These are phyloP conservation scores for Globisporangium nunn DNA, from an alignment of 352 stramenopile genomes.

Conservation along the genomic window DNA sequence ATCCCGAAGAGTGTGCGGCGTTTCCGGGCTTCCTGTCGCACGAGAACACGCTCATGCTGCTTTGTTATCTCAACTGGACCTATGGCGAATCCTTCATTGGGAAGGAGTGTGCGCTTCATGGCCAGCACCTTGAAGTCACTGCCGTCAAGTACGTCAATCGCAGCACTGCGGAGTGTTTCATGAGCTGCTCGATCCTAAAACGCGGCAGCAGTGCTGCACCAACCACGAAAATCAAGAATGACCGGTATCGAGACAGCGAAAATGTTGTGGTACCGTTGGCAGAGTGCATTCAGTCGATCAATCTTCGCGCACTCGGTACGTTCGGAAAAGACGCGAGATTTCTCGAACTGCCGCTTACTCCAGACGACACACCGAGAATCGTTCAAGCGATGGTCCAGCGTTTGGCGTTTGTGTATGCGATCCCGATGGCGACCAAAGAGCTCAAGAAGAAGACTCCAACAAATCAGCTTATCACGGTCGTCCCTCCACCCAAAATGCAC, in stretches of 20 bases:
- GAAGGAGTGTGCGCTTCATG: conserved; percentile 30
- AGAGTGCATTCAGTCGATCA: conserved; percentile 53
- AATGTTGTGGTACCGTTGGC: conserved; percentile 15
- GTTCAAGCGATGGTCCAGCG: conserved; percentile 27
- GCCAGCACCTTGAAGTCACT: conserved; percentile 23
- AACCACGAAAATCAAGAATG: background rate
- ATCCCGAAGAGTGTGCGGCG: conserved; percentile 33
- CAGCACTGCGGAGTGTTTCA: conserved; percentile 33
- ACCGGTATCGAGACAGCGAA: background rate
- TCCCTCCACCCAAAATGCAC: conserved; percentile 41
- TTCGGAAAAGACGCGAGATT: conserved; percentile 16
- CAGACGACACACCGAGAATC: conserved; percentile 30
- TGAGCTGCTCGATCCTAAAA: conserved; percentile 10
- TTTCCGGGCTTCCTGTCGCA: conserved; percentile 55
- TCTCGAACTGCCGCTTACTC: conserved; percentile 25
- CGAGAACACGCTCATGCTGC: conserved; percentile 31
- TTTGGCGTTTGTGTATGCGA: conserved; percentile 24
- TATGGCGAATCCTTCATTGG: conserved; percentile 35
- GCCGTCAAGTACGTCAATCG: conserved; percentile 31
- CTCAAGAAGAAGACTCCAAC: conserved; percentile 29
- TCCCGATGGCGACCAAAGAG: conserved; percentile 51
- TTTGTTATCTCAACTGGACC: conserved; percentile 58
- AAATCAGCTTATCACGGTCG: conserved; percentile 32
- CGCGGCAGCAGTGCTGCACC: background rate
- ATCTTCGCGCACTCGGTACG: conserved; percentile 30